Conservation (phyloP, 371 early-diverging fungal species). For the Encephalitozoon hellem region DNA sequence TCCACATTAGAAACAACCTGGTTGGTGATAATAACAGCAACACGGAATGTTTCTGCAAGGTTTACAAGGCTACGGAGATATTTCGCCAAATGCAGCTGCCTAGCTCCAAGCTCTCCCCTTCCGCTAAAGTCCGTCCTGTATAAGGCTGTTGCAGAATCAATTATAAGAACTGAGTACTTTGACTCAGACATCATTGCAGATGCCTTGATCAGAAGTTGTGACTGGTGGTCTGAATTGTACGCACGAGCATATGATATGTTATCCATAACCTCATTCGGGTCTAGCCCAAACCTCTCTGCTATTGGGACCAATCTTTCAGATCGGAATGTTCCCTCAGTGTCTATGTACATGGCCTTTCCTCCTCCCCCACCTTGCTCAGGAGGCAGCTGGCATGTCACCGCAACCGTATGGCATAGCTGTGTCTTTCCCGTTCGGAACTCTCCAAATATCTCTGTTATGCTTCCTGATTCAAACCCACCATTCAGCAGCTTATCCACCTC, state of each 20-base stretch:
- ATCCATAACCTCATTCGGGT: slow-evolving; percentile 76
- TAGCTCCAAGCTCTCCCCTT: slow-evolving; percentile 86
- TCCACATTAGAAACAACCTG: slow-evolving; percentile 95
- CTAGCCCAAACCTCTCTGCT: slow-evolving; percentile 78
- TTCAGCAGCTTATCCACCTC: slow-evolving; percentile 87
- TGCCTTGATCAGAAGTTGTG: slow-evolving; percentile 75
- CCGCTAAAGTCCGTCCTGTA: slow-evolving; percentile 95
- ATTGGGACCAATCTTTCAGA: slow-evolving; percentile 78
- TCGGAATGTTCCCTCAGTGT: slow-evolving; percentile 96
- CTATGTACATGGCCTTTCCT: slow-evolving; percentile 92
- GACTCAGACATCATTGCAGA: slow-evolving; percentile 88
- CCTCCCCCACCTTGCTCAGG: slow-evolving; percentile 76
- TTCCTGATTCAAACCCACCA: slow-evolving; percentile 91
- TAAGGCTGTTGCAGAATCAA: slow-evolving; percentile 86
- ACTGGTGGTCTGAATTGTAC: slow-evolving; percentile 92
- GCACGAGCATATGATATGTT: slow-evolving; percentile 92
- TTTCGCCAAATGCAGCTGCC: slow-evolving; percentile 87
- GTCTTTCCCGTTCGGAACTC: slow-evolving; percentile 98
- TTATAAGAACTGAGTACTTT: slow-evolving; percentile 76
- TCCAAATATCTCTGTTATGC: slow-evolving; percentile 96
- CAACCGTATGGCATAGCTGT: slow-evolving; percentile 90
- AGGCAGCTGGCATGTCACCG: slow-evolving; percentile 89
- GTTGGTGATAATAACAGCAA: slow-evolving; percentile 92
- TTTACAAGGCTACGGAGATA: slow-evolving; percentile 78
- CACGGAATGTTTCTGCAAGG: slow-evolving; percentile 83